These are phyloP conservation scores for Harringtonia lauricola DNA, from an alignment of 2,329 filamentous ascomycete genomes.

Conservation along the genomic window DNA sequence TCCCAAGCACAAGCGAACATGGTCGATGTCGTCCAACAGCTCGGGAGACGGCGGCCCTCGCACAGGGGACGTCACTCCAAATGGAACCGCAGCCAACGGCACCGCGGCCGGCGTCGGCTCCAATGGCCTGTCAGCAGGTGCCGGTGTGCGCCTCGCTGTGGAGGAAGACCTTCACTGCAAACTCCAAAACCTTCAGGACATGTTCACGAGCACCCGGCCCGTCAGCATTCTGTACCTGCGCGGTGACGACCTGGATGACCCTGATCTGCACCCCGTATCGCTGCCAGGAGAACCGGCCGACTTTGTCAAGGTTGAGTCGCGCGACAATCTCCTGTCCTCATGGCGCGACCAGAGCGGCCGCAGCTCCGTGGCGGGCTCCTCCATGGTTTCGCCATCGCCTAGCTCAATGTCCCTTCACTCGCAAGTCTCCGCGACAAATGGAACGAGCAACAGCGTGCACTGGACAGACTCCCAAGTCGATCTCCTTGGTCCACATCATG, in stretches of 20 bases:
- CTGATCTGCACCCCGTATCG: conserved; percentile 65
- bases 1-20: conserved; percentile 83
- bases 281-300: conserved; percentile 58
- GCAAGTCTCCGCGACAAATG: conserved; percentile 31
- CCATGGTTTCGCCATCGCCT: conserved; percentile 54
- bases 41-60: conserved; percentile 32
- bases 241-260: conserved; percentile 68
- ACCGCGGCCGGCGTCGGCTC: conserved; percentile 1
- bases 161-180: conserved; percentile 74
- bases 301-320: conserved; percentile 39
- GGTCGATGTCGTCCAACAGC: conserved; percentile 81
- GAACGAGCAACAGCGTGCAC: not conserved
- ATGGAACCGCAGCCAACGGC: not conserved
- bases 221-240: conserved; percentile 69
- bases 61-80: not conserved
- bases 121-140: not conserved
- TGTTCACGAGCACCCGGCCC: conserved; percentile 76
- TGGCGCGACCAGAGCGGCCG: conserved; percentile 43
- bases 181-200: conserved; percentile 68
- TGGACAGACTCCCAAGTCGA: conserved; percentile 10
- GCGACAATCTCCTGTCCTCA: conserved; percentile 30
- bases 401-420: conserved; percentile 54
- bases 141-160: conserved; percentile 33
- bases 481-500: conserved; percentile 22
- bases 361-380: conserved; percentile 48